Evolutionary conservation across 2,329 filamentous ascomycete species (phyloP), one percentile per base, ranked within the genome.

Genomic region (Fusarium concolor): DNA sequence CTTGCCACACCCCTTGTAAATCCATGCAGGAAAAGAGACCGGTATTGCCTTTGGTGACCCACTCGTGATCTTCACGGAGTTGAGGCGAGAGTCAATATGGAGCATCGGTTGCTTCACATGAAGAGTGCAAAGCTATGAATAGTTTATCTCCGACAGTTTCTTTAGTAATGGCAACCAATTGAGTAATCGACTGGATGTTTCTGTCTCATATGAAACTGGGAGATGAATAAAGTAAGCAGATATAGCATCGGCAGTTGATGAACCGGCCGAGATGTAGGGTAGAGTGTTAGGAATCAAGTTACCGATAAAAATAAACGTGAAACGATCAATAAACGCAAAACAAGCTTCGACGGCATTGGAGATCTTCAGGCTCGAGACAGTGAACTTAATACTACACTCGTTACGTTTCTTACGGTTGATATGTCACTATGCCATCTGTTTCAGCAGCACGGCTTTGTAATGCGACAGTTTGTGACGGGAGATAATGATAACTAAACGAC

Each of bases 291-390:
- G 10, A 15, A 28, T 10, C 29, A 7, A 49, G 53, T 58, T 42
- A 20, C 17, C 4, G 35, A 41, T 59, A 59, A 59, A 59, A 59
- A 59, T 59, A 59, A 59, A 59, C 10, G 28, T 50, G 54, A 59
- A 59, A 59, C 56, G 22, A 12, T 37, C n/a, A 12, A 29, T 35
- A 26, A 18, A 28, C 33, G 18, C 15, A 11, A 17, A 4, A 26
- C 18, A 54, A 31, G 10, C 22, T n/a, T 17, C 12, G 18, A n/a
- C 8, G 2, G 17, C 6, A 11, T 15, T 8, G 20, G 24, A 28
- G 28, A 42, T 42, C 28, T n/a, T 12, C 11, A 6, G 2, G 4
- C 18, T 31, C n/a, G 11, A 41, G 56, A 42, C 29, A 8, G 3
- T 14, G n/a, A 20, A 29, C 20, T 35, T 10, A 28, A 47, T 33